phyloP scores from a whole-genome alignment of 352 stramenopile genomes.

The Phytophthora parvispora region DNA sequence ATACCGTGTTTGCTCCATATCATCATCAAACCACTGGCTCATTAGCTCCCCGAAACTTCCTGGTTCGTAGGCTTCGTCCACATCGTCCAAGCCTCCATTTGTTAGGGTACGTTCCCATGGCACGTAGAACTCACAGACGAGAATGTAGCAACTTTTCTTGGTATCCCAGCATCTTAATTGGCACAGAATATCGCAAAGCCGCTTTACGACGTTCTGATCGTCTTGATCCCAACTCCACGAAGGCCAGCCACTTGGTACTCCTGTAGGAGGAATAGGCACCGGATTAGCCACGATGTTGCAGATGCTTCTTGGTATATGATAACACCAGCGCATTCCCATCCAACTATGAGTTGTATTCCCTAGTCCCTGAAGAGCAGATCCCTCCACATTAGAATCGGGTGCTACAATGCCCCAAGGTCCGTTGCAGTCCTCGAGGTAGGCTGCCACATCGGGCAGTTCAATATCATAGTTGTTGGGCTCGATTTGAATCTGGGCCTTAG shows the following conservation, averaged over 20 bases:
- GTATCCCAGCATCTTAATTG: constrained; percentile 80
- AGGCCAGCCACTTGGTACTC: constrained; percentile 71
- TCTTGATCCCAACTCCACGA: constrained; percentile 52
- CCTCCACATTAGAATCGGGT: constrained; percentile 19
- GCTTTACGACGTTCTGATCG: constrained; percentile 26
- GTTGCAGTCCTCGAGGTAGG: constrained; percentile 72
- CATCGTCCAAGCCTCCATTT: constrained; percentile 1
- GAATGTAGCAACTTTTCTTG: constrained; percentile 53
- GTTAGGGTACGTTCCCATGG: constrained; percentile 64
- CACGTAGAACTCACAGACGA: constrained; percentile 74
- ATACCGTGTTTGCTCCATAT: constrained; percentile 60
- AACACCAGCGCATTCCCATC: constrained; percentile 87
- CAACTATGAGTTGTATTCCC: constrained; percentile 71
- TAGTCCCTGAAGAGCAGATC: constrained; percentile 28
- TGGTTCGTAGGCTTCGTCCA: constrained; percentile 46
- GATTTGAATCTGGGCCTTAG: constrained; percentile 32
- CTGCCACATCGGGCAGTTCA: constrained; percentile 36
- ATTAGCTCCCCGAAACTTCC: constrained; percentile 79
- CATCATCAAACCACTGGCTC: constrained; percentile 78
- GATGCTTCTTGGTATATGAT: constrained; percentile 74
- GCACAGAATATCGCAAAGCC: constrained; percentile 81
- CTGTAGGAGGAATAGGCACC: constrained; percentile 70
- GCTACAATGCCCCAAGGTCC: constrained; percentile 55
- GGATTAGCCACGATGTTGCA: constrained; percentile 58
- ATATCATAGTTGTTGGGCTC: constrained; percentile 42